Evolutionary conservation across 495 filamentous ascomycete genomes (phyloP), one percentile per base, ranked within the genome.

Genomic region (Choiromyces venosus): DNA sequence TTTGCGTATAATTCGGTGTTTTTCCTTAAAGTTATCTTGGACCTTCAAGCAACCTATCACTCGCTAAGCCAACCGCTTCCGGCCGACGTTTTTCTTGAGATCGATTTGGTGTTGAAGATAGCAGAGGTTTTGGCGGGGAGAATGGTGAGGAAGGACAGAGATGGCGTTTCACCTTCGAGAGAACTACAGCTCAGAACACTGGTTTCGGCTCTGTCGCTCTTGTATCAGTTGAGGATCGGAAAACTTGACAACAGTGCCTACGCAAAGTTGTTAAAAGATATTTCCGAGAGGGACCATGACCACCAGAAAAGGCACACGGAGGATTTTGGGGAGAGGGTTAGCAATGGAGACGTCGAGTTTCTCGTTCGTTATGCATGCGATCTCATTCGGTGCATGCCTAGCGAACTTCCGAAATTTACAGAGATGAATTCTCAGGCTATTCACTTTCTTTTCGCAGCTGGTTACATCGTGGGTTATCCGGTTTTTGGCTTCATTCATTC

Each of bases 1-100:
- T 81, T 81, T 52, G 80, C 80, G 39, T 81, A 81, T 67, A 81
- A 81, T 71, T 77, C 76, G 4, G 80, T 77, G 16, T 81, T 77
- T 70, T 79, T 81, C 73, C 71, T 81, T 10, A 81, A 81, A 56
- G 77, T 78, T 56, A 73, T 81, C 25, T 72, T 81, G n/a, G 80
- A 81, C 52, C 76, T 81, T 25, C 80, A 81, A 70, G 56, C 74
- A 18, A 69, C 70, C 33, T 81, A 81, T 66, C 66, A 79, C 36
- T 69, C 69, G 35, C 64, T 81, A 67, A 69, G 61, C 64, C 72
- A 77, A 12, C 65, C 67, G 10, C 76, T 72, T 19, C 66, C 74
- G 40, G 25, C 52, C 33, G 72, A 76, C 37, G 78, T 72, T 21
- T 42, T 79, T 52, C 77, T 81, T 10, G 65, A 75, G 64, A 69